These are phyloP conservation scores for Acanthamoeba triangularis DNA, from an alignment of 208 protist genomes.

Conservation along the genomic window DNA sequence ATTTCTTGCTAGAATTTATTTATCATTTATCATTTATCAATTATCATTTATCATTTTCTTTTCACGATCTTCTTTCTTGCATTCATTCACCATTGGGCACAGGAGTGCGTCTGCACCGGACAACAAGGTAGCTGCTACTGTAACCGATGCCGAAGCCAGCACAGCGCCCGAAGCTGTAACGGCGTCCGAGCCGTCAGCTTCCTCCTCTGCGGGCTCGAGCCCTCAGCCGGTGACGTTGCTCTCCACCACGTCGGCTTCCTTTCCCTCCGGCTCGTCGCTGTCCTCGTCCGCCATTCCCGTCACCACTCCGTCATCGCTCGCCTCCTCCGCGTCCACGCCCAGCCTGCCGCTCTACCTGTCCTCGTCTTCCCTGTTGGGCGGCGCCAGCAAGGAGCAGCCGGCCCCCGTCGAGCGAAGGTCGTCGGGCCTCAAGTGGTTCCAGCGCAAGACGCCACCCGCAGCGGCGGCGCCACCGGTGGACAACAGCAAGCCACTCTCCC, in stretches of 20 bases:
- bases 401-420: background rate
- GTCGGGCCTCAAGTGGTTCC: slow-evolving; percentile 60
- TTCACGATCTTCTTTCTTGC: background rate
- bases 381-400: background rate
- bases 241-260: background rate
- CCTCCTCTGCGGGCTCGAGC: background rate
- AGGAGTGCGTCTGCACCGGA: slow-evolving; percentile 37
- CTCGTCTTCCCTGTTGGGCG: background rate
- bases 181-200: background rate
- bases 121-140: background rate
- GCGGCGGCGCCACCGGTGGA: background rate
- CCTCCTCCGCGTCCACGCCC: background rate
- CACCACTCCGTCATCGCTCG: background rate
- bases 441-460: background rate
- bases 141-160: background rate
- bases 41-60: background rate
- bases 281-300: background rate
- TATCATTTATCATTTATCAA: background rate
- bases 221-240: background rate
- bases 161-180: background rate
- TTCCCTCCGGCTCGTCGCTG: background rate
- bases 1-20: background rate
- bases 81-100: background rate
- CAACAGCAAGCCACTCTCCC: background rate
- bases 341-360: background rate